These are phyloP conservation scores for Pittosporum tobira DNA, from an alignment of 129 eudicot genomes.

Conservation along the genomic window DNA sequence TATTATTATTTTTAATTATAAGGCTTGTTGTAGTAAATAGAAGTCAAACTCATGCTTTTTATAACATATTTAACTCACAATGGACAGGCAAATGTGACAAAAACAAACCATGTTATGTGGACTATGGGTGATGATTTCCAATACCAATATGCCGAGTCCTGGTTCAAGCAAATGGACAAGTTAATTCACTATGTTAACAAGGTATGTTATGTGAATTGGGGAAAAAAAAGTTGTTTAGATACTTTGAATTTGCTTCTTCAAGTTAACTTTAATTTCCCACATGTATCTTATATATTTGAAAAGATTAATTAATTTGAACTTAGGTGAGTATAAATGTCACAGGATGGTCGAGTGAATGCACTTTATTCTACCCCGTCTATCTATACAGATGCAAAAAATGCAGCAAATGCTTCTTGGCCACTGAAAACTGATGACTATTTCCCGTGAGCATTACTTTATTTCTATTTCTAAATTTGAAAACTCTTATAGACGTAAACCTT, in stretches of 20 bases:
- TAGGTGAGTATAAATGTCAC: constrained; percentile 14
- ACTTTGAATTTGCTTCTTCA: constrained; percentile 5
- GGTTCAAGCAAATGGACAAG: constrained; percentile 98
- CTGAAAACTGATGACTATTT: constrained; percentile 75
- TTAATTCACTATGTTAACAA: constrained; percentile 79
- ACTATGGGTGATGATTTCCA: constrained; percentile 96
- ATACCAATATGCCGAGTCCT: constrained; percentile 88
- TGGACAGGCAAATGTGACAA: constrained; percentile 70
- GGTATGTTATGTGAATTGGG: constrained; percentile 31
- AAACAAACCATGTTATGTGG: constrained; percentile 94
- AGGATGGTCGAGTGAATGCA: constrained; percentile 92
- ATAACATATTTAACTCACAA: background rate
- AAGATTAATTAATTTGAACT: background rate
- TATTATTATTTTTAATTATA: background rate
- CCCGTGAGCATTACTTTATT: constrained; percentile 45
- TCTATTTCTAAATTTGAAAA: background rate
- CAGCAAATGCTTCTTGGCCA: constrained; percentile 70
- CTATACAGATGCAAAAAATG: constrained; percentile 75
- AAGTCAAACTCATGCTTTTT: background rate
- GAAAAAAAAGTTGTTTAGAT: background rate
- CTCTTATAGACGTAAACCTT: background rate
- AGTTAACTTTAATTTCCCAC: background rate
- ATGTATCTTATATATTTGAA: background rate
- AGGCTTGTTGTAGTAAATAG: background rate
- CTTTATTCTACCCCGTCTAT: constrained; percentile 86